These are phyloP conservation scores for Esteya vermicola DNA, from an alignment of 2,329 filamentous ascomycete species.

Conservation along the genomic window DNA sequence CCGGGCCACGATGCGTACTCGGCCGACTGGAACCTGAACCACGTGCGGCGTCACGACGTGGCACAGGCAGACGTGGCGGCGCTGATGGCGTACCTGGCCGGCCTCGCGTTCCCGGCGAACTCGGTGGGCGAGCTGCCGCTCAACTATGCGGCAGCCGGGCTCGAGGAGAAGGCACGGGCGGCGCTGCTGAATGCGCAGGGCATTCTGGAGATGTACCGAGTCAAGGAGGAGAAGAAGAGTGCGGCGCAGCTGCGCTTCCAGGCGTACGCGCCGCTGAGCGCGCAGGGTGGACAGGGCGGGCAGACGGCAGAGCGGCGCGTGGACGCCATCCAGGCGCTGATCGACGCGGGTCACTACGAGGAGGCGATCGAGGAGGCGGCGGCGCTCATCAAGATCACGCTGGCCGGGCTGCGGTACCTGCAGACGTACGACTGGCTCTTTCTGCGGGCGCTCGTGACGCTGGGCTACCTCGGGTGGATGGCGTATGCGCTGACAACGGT, in stretches of 20 bases:
- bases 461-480: slow-evolving; percentile 92
- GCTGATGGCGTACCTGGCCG: slow-evolving; percentile 85
- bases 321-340: slow-evolving; percentile 50
- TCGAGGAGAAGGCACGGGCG: slow-evolving; percentile 68
- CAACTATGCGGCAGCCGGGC: slow-evolving; percentile 59
- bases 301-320: slow-evolving; percentile 47
- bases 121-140: slow-evolving; percentile 89
- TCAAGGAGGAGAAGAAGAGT: slow-evolving; percentile 81
- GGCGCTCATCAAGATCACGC: slow-evolving; percentile 58
- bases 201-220: slow-evolving; percentile 88
- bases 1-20: slow-evolving; percentile 88
- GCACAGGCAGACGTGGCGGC: slow-evolving; percentile 87
- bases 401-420: slow-evolving; percentile 79
- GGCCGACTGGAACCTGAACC: slow-evolving; percentile 70
- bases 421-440: slow-evolving; percentile 99
- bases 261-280: slow-evolving; percentile 58
- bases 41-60: slow-evolving; percentile 78
- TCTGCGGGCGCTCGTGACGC: slow-evolving; percentile 71
- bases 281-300: slow-evolving; percentile 17
- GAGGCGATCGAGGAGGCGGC: slow-evolving; percentile 69
- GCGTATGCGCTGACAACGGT: slow-evolving; percentile 82
- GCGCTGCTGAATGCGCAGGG: slow-evolving; percentile 71
- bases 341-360: slow-evolving; percentile 51
- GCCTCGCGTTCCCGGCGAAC: slow-evolving; percentile 84
- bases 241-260: slow-evolving; percentile 61